Evolutionary conservation across 2,329 filamentous ascomycete species (phyloP).

Genomic region (Hypoxylon sp.): DNA sequence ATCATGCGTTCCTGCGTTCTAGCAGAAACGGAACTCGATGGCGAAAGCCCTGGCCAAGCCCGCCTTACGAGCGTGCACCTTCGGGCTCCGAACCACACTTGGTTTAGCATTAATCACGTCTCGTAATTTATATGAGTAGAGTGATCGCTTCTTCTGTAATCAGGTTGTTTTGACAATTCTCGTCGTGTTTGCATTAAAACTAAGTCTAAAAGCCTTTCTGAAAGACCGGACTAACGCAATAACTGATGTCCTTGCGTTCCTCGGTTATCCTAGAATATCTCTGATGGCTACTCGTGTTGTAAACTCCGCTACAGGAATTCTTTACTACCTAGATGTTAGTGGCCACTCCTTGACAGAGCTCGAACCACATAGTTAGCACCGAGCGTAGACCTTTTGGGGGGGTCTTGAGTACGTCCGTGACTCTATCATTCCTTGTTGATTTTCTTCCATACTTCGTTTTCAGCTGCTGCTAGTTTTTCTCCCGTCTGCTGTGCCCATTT

Average conservation of each 20-base stretch:
- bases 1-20: slow-evolving; percentile 33
- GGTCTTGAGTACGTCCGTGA: slow-evolving; percentile 17
- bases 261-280: slow-evolving; percentile 12
- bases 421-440: slow-evolving; percentile 69
- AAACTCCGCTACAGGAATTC: slow-evolving; percentile 20
- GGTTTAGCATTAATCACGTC: slow-evolving; percentile 27
- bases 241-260: neutral
- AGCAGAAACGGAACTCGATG: slow-evolving; percentile 33
- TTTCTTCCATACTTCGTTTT: slow-evolving; percentile 74
- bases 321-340: neutral
- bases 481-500: slow-evolving; percentile 72
- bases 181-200: slow-evolving; percentile 31
- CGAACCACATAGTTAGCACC: slow-evolving; percentile 31
- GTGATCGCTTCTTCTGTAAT: slow-evolving; percentile 8
- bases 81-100: slow-evolving; percentile 5
- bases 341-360: slow-evolving; percentile 21
- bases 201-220: slow-evolving; percentile 4
- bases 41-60: slow-evolving; percentile 22
- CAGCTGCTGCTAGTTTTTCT: slow-evolving; percentile 70
- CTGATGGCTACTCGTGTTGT: slow-evolving; percentile 9
- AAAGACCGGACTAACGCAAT: slow-evolving; percentile 15
- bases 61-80: slow-evolving; percentile 8
- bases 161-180: slow-evolving; percentile 30
- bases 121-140: slow-evolving; percentile 34
- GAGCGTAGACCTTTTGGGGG: slow-evolving; percentile 24